Percentiles rank a stretch among this genome's conserved stretches.
Conservation (phyloP, 2,329 filamentous ascomycete species). For the Paraconiothyrium brasiliense region DNA sequence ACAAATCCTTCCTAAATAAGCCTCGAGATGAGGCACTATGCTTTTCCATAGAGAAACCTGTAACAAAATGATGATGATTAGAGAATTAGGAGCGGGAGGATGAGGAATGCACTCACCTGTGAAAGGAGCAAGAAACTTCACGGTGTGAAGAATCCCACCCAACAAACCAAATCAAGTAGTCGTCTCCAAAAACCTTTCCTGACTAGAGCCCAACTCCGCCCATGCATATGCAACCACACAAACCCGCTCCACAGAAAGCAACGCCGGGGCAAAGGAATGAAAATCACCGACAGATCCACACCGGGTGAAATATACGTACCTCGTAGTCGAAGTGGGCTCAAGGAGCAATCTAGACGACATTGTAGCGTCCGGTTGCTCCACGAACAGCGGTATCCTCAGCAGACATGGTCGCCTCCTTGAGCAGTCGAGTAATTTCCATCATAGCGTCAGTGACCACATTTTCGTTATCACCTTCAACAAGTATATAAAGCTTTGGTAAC, state of each 20-base stretch:
- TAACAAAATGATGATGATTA: slow-evolving; percentile 15
- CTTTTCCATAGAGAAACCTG: slow-evolving; percentile 13
- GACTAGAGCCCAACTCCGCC: slow-evolving; percentile 2
- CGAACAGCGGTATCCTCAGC: slow-evolving; percentile 78
- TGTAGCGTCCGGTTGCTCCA: slow-evolving; percentile 84
- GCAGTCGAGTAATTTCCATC: slow-evolving; percentile 83
- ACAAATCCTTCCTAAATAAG: background rate
- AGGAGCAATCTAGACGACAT: slow-evolving; percentile 60
- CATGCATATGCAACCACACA: slow-evolving; percentile 1
- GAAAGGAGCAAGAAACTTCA: background rate
- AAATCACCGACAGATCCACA: slow-evolving; percentile 1
- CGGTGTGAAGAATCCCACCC: slow-evolving; percentile 4
- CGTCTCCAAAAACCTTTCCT: background rate
- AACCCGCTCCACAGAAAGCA: background rate
- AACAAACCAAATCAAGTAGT: background rate
- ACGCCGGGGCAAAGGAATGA: background rate
- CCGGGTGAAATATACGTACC: slow-evolving; percentile 16
- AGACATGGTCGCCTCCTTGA: slow-evolving; percentile 90
- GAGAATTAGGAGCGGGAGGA: slow-evolving; percentile 1
- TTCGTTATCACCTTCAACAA: slow-evolving; percentile 97
- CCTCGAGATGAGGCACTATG: background rate
- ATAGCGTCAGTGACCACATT: slow-evolving; percentile 90
- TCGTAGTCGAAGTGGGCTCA: background rate
- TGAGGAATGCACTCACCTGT: slow-evolving; percentile 15
- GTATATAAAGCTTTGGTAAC: slow-evolving; percentile 94